Conservation (phyloP, 2,329 filamentous ascomycete genomes). For the Orbilia quercus region DNA sequence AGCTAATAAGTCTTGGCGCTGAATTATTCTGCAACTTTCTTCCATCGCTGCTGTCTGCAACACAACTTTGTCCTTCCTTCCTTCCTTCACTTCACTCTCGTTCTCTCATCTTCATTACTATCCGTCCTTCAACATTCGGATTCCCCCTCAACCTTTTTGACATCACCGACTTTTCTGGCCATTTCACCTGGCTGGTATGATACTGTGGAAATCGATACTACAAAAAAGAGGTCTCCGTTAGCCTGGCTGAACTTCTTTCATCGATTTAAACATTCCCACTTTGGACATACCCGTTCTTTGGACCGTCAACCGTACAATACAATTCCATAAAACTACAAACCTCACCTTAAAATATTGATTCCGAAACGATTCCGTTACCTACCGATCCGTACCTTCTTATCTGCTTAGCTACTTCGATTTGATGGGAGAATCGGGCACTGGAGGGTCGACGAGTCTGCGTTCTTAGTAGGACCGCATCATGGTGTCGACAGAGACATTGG, state of each 20-base stretch:
- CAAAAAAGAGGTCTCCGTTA: constrained; percentile 48
- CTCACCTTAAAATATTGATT: neutral
- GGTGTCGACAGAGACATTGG: constrained; percentile 41
- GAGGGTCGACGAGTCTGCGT: constrained; percentile 19
- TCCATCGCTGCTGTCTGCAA: constrained; percentile 48
- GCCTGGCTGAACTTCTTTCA: constrained; percentile 48
- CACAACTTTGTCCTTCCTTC: constrained; percentile 50
- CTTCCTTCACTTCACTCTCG: constrained; percentile 39
- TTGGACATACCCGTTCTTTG: neutral
- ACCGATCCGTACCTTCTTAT: constrained; percentile 6
- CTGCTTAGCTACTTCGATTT: constrained; percentile 12
- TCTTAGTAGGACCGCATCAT: constrained; percentile 16
- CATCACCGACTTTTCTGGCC: neutral
- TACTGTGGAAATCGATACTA: constrained; percentile 6
- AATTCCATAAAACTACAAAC: too few relatives aligned
- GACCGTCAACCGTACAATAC: too few relatives aligned
- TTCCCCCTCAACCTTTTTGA: too few relatives aligned
- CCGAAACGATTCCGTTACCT: constrained; percentile 11
- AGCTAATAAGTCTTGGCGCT: constrained; percentile 24
- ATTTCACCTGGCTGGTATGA: neutral
- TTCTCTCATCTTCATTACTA: constrained; percentile 4
- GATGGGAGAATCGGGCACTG: constrained; percentile 29
- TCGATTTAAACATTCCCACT: neutral
- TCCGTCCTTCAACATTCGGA: neutral
- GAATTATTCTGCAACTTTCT: constrained; percentile 20